Evolutionary conservation across 805 yeast species (phyloP).

Genomic region (Starmera dryadoides): DNA sequence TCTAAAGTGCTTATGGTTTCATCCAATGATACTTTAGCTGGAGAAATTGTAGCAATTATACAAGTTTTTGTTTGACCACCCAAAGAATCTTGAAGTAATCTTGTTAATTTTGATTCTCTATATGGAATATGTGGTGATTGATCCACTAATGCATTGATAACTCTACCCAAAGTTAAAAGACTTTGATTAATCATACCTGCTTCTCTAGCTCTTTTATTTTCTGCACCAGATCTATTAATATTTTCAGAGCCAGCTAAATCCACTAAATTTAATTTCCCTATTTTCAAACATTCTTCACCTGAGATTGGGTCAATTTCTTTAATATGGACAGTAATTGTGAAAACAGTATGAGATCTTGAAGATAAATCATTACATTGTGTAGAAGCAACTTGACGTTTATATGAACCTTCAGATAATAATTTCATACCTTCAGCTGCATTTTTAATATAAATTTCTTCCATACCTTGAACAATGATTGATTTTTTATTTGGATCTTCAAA

Average conservation of each 20-base stretch:
- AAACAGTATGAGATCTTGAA: constrained; percentile 75
- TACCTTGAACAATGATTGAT: constrained; percentile 47
- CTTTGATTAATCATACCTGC: constrained; percentile 90
- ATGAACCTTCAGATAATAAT: constrained; percentile 48
- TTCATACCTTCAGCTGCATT: constrained; percentile 44
- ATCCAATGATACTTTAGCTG: constrained; percentile 62
- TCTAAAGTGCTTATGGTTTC: constrained; percentile 79
- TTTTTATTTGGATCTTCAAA: constrained; percentile 40
- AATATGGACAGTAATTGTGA: constrained; percentile 58
- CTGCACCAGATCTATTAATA: constrained; percentile 77
- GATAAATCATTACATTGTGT: constrained; percentile 74
- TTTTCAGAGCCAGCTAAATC: constrained; percentile 94
- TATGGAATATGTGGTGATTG: constrained; percentile 70
- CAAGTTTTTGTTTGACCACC: constrained; percentile 84
- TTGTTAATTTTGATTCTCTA: constrained; percentile 74
- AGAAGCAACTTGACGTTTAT: constrained; percentile 64
- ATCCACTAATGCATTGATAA: constrained; percentile 67
- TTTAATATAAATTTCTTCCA: constrained; percentile 45
- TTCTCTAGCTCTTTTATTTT: constrained; percentile 76
- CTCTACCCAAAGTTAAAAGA: constrained; percentile 77
- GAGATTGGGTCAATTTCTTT: constrained; percentile 39
- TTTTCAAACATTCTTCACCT: constrained; percentile 41
- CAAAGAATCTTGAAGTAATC: constrained; percentile 71
- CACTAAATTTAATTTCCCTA: constrained; percentile 76
- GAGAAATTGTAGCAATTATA: constrained; percentile 76